Evolutionary conservation across 2,329 filamentous ascomycete genomes (phyloP), one percentile per base, ranked within the genome.

Genomic region (Beauveria brongniartii): DNA sequence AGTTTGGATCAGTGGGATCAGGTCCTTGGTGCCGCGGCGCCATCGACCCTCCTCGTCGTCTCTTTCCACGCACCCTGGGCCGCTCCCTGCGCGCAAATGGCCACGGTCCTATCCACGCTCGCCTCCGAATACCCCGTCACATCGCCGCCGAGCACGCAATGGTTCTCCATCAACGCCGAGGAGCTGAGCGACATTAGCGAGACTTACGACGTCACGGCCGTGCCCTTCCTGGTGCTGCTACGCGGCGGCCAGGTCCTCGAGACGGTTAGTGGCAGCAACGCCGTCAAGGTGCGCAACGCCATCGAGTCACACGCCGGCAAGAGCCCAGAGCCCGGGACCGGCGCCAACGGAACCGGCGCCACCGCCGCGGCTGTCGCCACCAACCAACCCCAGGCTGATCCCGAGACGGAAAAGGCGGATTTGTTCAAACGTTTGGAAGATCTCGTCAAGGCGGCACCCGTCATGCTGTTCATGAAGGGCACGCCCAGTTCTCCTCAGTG

Each of bases 391-490:
- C 66, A 70, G 4, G 65, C 67, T 14, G 81, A 85, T 63, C 79
- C 78, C 8, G 81, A 77, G 61, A 82, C 86, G 73, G 82, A 82
- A 55, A 93, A 93, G 77, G 91, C 97, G 73, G 92, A 95, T 66
- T 78, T 99, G 59, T 87, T 91, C 74, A 87, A 89, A 73, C 83
- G 93, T 37, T 80, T 99, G 43, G 82, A 77, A 22, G 90, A 95
- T 67, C 82, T 99, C 41, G 93, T 97, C 66, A 96, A 93, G 78
- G 94, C 94, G 5, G 93, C 94, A 37, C 91, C 92, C 0, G 92
- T 99, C 37, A 99, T 99, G 94, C 80, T 99, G 30, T 99, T 99
- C 76, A 96, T 96, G 91, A 96, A 96, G 78, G 92, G 92, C n/a
- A 95, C 91, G 3, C 92, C 92, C 0, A 90, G 87, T 65, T 83